Base-by-base conservation (phyloP, 2,329 filamentous ascomycete species). In the Diaporthe longicolla region DNA sequence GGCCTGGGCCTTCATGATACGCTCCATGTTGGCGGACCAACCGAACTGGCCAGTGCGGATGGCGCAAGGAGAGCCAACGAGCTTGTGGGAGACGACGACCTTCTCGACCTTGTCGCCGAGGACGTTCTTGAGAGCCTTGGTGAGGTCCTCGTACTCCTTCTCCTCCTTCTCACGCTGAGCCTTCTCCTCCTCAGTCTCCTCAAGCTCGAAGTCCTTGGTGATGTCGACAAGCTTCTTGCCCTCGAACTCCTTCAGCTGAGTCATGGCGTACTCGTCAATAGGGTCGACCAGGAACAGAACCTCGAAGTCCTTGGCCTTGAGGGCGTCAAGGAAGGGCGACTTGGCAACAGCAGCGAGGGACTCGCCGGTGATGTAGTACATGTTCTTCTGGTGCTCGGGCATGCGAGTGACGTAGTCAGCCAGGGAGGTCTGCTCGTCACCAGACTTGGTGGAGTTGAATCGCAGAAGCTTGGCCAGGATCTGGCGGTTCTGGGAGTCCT, bases 341-440 rank as follows among this genome's bases (percentile, higher is more conserved):
- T 98, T 97, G 86, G 93, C 88, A 79, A 99, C 97, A 79, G 97
- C 97, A 92, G 98, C 98, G 89, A 97, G 93, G 74, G 96, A 98
- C 93, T 99, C 97, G 89, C 97, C 97, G 78, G 97, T 99, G 91
- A 99, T 99, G 94, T 98, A 99, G 93, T 99, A 99, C 88, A 99
- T 95, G 89, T 99, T 95, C 93, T 98, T 98, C 93, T 99, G 97
- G 91, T 98, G 96, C 91, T 98, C 96, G 76, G 95, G 93, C 97
- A 99, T 99, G 88, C 97, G 97, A 79, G 97, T 98, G 85, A 98
- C 90, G 87, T 99, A 99, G 93, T 99, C 97, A 77, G 93, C 85
- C 84, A 99, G 94, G 72, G 97, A 99, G 80, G 96, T 98, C 83
- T 90, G 87, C 90, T 99, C 97, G 81, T 98, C 96, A 79, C 94